These are phyloP conservation scores for Starmerella kuoi DNA, from an alignment of 805 yeast genomes.

Conservation along the genomic window DNA sequence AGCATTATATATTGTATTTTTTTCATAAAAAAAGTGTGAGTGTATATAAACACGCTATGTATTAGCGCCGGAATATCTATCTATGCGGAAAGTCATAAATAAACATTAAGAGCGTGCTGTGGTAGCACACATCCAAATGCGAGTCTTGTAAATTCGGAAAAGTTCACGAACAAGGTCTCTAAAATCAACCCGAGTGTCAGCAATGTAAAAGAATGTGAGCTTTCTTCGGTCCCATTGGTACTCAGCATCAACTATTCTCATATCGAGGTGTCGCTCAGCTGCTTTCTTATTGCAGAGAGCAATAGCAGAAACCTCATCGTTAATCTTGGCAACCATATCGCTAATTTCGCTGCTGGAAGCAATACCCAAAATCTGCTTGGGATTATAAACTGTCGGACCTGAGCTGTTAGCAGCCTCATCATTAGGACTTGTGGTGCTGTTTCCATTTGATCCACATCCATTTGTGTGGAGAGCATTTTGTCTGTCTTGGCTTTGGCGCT, in stretches of 20 bases:
- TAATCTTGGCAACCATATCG: conserved; percentile 44
- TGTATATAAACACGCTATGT: too few species aligned
- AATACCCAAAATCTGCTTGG: conserved; percentile 52
- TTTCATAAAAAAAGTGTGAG: too few species aligned
- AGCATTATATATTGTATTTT: too few species aligned
- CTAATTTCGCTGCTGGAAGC: conserved; percentile 52
- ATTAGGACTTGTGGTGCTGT: neutral
- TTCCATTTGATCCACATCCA: conserved; percentile 22
- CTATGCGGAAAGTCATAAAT: too few species aligned
- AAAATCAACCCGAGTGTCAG: conserved; percentile 58
- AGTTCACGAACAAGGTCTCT: conserved; percentile 65
- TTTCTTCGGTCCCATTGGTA: conserved; percentile 78
- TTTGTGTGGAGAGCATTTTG: conserved; percentile 34
- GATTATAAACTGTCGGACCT: conserved; percentile 45
- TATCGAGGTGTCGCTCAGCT: conserved; percentile 36
- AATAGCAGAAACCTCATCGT: conserved; percentile 61
- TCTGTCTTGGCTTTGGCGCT: conserved; percentile 58
- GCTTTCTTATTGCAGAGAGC: conserved; percentile 49
- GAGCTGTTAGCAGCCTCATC: conserved; percentile 11
- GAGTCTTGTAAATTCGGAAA: conserved; percentile 61
- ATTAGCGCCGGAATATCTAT: too few species aligned
- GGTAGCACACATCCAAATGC: conserved; percentile 81
- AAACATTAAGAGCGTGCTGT: conserved; percentile 13
- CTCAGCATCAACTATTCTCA: conserved; percentile 66
- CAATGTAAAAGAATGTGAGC: conserved; percentile 61